Evolutionary conservation across 2,329 filamentous ascomycete species (phyloP), one percentile per base, ranked within the genome.

Genomic region (Penicillium sp.): DNA sequence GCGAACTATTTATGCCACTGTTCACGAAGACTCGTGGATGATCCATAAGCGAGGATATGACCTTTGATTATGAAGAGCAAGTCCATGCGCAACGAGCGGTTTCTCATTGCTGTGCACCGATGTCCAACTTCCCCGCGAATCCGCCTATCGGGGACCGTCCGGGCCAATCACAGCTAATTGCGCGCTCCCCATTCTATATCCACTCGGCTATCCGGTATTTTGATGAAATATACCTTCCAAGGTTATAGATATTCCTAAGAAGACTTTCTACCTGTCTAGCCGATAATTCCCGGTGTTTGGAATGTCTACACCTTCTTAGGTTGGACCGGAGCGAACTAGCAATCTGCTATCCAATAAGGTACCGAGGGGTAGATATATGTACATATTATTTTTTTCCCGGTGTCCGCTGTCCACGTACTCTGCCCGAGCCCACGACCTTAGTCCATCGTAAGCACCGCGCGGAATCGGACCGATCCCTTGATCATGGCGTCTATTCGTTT

Each of bases 381-480:
- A n/a, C n/a, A 36, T 10, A 5, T 36, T 16, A 35, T 16, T 36
- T 36, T n/a, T n/a, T n/a, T n/a, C n/a, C n/a, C n/a, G n/a, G n/a
- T 28, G 27, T 3, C 11, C 20, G 14, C 14, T 13, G 5, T 35
- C 4, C 33, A 18, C 8, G 2, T 16, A 35, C n/a, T 16, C n/a
- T 18, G n/a, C n/a, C 6, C 10, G 4, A 9, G 7, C n/a, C 6
- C 8, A 9, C 20, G 10, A 28, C 1, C 24, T 54, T 53, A 63
- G 9, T 60, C 65, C 74, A 81, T 79, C 6, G 74, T 75, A 43
- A 81, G 63, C 2, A 82, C 80, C 14, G 71, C 69, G 51, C 79
- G 72, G 62, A 82, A 82, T 49, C 79, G 69, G 11, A 77, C 77
- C 53, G 74, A 77, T 8, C 78, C 54, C 6, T 55, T 30, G 3